Evolutionary conservation across 805 yeast species (phyloP).

Genomic region (Maudiozyma pseudohumilis): DNA sequence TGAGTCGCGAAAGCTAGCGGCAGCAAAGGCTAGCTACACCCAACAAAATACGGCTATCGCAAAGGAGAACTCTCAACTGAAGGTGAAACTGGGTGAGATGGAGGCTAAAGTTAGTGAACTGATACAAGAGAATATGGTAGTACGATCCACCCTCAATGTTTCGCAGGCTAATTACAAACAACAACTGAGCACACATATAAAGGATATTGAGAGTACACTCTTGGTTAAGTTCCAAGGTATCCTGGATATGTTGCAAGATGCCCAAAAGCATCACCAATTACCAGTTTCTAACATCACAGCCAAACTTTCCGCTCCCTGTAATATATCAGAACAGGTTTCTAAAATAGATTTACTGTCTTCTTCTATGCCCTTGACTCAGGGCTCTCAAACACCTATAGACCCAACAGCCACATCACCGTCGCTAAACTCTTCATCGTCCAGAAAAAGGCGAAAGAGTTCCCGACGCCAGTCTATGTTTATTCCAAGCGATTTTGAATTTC

Average conservation of each 20-base stretch:
- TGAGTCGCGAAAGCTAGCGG: slow-evolving; percentile 14
- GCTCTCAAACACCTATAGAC: not conserved
- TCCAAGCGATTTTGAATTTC: slow-evolving; percentile 26
- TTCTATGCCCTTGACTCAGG: not conserved
- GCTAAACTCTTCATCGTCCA: not conserved
- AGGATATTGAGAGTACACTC: slow-evolving; percentile 34
- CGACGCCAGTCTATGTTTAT: slow-evolving; percentile 35
- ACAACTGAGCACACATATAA: slow-evolving; percentile 32
- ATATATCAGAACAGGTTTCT: too few relatives aligned
- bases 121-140: slow-evolving; percentile 39
- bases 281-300: slow-evolving; percentile 1
- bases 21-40: slow-evolving; percentile 20
- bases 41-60: slow-evolving; percentile 48
- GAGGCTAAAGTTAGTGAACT: slow-evolving; percentile 42
- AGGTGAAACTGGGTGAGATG: slow-evolving; percentile 41
- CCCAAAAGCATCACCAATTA: slow-evolving; percentile 36
- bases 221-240: slow-evolving; percentile 37
- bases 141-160: slow-evolving; percentile 32
- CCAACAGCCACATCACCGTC: slow-evolving; percentile 1
- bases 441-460: slow-evolving; percentile 31
- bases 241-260: slow-evolving; percentile 32
- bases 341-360: not conserved
- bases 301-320: not conserved
- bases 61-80: slow-evolving; percentile 43
- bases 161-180: slow-evolving; percentile 24